A percentile compares a stretch with the other conserved stretches of the same genome.
phyloP scores from a whole-genome alignment of 805 yeast species.

The Ogataea angusta region DNA sequence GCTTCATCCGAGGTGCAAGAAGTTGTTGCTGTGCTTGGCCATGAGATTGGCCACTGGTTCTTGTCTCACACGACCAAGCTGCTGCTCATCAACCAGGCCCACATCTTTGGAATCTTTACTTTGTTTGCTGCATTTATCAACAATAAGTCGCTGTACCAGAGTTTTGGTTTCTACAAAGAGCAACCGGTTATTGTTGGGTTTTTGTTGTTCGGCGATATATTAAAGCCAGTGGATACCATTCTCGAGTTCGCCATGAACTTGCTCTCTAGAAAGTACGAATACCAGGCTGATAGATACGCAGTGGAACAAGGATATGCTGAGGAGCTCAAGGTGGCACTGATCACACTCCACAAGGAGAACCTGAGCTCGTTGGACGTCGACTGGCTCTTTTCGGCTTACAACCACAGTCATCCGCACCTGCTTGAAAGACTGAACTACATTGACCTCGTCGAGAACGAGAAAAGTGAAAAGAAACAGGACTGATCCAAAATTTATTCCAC shows the following conservation, averaged over 20 bases:
- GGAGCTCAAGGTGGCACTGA: slow-evolving; percentile 67
- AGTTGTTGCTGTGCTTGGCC: slow-evolving; percentile 94
- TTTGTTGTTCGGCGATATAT: slow-evolving; percentile 70
- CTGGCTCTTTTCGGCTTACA: slow-evolving; percentile 83
- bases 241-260: slow-evolving; percentile 65
- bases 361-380: slow-evolving; percentile 86
- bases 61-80: slow-evolving; percentile 81
- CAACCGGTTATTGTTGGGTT: slow-evolving; percentile 82
- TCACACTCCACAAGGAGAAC: slow-evolving; percentile 75
- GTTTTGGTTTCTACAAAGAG: slow-evolving; percentile 69
- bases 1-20: slow-evolving; percentile 72
- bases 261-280: slow-evolving; percentile 83
- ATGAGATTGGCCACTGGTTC: slow-evolving; percentile 98
- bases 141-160: slow-evolving; percentile 70
- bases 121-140: slow-evolving; percentile 77
- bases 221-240: slow-evolving; percentile 72
- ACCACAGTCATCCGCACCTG: slow-evolving; percentile 87
- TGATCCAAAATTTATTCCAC: slow-evolving; percentile 7
- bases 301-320: slow-evolving; percentile 66
- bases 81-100: slow-evolving; percentile 61
- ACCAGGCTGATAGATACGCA: slow-evolving; percentile 90
- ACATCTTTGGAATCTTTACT: slow-evolving; percentile 62
- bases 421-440: slow-evolving; percentile 85
- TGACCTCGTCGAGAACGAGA: slow-evolving; percentile 33
- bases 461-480: slow-evolving; percentile 20